phyloP scores from a whole-genome alignment of 2,329 filamentous ascomycete species.

The Aspergillus quadricinctus region DNA sequence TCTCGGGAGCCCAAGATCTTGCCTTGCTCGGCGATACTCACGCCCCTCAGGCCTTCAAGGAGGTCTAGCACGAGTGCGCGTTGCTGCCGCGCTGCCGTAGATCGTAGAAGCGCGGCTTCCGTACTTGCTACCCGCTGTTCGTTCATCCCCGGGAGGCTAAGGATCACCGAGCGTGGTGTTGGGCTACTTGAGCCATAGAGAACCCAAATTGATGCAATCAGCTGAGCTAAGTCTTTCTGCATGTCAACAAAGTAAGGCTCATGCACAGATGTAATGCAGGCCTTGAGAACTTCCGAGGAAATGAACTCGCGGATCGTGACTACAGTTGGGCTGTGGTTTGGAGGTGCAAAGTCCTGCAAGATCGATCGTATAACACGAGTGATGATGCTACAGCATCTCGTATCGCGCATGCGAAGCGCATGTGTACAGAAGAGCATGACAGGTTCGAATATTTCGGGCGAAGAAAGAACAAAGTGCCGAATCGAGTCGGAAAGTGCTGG shows the following conservation, averaged over 20 bases:
- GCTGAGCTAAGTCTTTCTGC: conserved; percentile 81
- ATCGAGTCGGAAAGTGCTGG: conserved; percentile 56
- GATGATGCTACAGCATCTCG: conserved; percentile 79
- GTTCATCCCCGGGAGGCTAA: conserved; percentile 73
- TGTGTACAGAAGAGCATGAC: conserved; percentile 89
- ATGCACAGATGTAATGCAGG: conserved; percentile 83
- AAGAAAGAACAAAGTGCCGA: conserved; percentile 75
- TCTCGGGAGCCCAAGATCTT: conserved; percentile 57
- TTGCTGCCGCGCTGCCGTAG: conserved; percentile 66
- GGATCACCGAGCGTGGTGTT: conserved; percentile 71
- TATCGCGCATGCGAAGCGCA: conserved; percentile 83
- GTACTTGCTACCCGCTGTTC: conserved; percentile 63
- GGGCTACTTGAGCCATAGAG: conserved; percentile 66
- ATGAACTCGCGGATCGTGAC: conserved; percentile 82
- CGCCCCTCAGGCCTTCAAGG: conserved; percentile 78
- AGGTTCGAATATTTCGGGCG: conserved; percentile 75
- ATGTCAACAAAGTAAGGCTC: conserved; percentile 96
- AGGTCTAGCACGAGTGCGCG: conserved; percentile 77
- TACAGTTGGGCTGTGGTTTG: conserved; percentile 48
- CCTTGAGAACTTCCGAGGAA: conserved; percentile 80
- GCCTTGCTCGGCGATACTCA: conserved; percentile 90
- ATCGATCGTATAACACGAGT: conserved; percentile 82
- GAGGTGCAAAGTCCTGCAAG: conserved; percentile 67
- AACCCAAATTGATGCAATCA: conserved; percentile 81
- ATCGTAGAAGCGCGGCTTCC: conserved; percentile 53